Evolutionary conservation across 306 rosid species (phyloP), one percentile per base, ranked within the genome.

Genomic region (Cyamopsis tetragonoloba): DNA sequence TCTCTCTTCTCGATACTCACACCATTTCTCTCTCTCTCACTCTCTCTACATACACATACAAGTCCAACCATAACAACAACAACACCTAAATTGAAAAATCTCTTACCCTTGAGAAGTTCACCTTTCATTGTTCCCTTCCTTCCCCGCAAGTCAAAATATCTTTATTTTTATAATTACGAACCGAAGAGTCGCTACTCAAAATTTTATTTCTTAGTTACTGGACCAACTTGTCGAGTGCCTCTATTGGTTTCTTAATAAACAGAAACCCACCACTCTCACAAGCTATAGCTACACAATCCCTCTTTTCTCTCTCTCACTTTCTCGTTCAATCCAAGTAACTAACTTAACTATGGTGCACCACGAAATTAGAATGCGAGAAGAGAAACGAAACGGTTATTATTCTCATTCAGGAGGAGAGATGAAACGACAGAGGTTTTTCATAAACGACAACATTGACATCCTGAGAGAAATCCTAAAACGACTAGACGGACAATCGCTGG

Each of bases 371-470:
- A n/a, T 63, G 66, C 66, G 81, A 72, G 39, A n/a, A n/a, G 67
- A 64, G 39, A 34, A 8, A 38, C 58, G 34, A 61, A 62, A n/a
- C 60, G 56, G 17, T 59, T n/a, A n/a, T n/a, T n/a, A n/a, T n/a
- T n/a, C n/a, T n/a, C n/a, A n/a, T n/a, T 48, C 73, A 7, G 85
- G 61, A 6, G 51, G 62, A n/a, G 63, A 70, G 8, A 72, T 69
- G 43, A 83, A 84, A 74, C 73, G 77, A 13, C 81, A n/a, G 30
- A 77, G 67, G 79, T 90, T 90, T 67, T 73, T 57, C 80, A 85
- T 95, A 75, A 95, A 95, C 83, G 97, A 95, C 89, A 83, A 95
- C 87, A 38, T 86, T 23, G 98, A 93, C 76, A 83, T 93, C 58
- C 95, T 93, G 28, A 42, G 81, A 7, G 98, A 93, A 70, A 69